Evolutionary conservation across 352 stramenopile species (phyloP).

Genomic region (Globisporangium iwayamae): DNA sequence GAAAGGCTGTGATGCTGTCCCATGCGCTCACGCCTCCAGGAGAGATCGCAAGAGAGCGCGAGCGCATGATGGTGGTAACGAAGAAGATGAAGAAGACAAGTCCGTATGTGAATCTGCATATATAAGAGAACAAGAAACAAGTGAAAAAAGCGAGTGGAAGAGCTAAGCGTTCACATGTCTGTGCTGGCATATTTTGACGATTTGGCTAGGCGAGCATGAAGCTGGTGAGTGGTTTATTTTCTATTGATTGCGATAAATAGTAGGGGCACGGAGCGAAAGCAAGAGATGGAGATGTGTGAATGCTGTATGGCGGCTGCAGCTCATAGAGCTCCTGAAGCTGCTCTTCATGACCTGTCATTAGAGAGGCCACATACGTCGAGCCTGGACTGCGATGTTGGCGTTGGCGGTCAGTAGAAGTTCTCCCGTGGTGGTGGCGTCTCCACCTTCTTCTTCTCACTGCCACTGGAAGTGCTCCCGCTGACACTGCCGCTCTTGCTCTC

Average conservation of each 20-base stretch:
- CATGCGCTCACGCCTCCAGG: neutral
- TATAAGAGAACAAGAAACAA: conserved; percentile 3
- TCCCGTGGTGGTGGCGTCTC: conserved; percentile 9
- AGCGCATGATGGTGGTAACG: neutral
- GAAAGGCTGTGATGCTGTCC: neutral
- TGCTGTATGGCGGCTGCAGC: neutral
- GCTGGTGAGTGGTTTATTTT: neutral
- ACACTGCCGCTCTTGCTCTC: conserved; percentile 3
- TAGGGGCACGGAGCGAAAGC: neutral
- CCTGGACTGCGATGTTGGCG: too few species aligned
- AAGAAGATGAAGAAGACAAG: neutral
- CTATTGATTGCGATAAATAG: conserved; percentile 9
- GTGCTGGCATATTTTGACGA: too few species aligned
- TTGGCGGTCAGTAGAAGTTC: conserved; percentile 17
- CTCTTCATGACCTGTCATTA: neutral
- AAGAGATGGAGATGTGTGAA: neutral
- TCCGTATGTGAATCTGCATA: conserved; percentile 1
- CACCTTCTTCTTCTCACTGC: neutral
- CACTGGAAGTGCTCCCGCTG: neutral
- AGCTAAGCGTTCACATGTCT: too few species aligned
- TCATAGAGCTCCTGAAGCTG: neutral
- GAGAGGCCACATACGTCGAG: too few species aligned
- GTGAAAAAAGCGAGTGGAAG: neutral
- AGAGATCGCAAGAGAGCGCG: neutral
- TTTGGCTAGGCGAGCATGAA: too few species aligned